phyloP scores from a whole-genome alignment of 371 early-diverging fungal species.

The Mucor piriformis region DNA sequence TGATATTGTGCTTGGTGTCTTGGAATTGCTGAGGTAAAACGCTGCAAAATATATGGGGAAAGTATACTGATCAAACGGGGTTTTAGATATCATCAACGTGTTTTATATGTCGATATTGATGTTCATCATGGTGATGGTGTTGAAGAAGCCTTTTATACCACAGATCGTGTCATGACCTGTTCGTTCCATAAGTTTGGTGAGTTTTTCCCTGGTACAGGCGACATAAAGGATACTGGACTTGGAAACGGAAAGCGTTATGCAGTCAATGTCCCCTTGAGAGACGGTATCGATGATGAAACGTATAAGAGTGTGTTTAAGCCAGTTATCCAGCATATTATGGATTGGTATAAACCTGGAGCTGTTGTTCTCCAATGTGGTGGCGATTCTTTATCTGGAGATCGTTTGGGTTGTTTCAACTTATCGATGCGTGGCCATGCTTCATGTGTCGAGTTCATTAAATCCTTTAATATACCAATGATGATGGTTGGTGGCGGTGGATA shows the following conservation, averaged over 20 bases:
- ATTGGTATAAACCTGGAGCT: conserved; percentile 94
- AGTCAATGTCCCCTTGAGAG: conserved; percentile 97
- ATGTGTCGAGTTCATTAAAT: conserved; percentile 94
- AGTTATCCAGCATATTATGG: conserved; percentile 90
- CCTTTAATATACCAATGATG: conserved; percentile 91
- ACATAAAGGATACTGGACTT: conserved; percentile 85
- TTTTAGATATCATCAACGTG: conserved; percentile 89
- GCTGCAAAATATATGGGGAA: no score
- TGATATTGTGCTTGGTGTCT: conserved; percentile 95
- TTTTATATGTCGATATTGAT: conserved; percentile 99
- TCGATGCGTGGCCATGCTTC: conserved; percentile 88
- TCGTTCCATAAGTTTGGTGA: conserved; percentile 99
- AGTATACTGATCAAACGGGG: no score
- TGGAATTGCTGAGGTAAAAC: conserved; percentile 91
- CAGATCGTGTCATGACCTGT: conserved; percentile 99
- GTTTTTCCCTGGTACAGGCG: conserved; percentile 99
- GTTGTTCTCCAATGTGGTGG: conserved; percentile 99
- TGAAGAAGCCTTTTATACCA: conserved; percentile 99
- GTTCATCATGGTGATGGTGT: conserved; percentile 99
- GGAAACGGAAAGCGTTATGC: conserved; percentile 91
- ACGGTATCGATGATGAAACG: conserved; percentile 96
- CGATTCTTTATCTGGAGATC: conserved; percentile 98
- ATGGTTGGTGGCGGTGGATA: conserved; percentile 99
- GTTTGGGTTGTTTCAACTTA: conserved; percentile 98
- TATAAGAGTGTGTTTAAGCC: conserved; percentile 92